phyloP scores from a whole-genome alignment of 2,329 filamentous ascomycete species.

The Cercospora sp. region DNA sequence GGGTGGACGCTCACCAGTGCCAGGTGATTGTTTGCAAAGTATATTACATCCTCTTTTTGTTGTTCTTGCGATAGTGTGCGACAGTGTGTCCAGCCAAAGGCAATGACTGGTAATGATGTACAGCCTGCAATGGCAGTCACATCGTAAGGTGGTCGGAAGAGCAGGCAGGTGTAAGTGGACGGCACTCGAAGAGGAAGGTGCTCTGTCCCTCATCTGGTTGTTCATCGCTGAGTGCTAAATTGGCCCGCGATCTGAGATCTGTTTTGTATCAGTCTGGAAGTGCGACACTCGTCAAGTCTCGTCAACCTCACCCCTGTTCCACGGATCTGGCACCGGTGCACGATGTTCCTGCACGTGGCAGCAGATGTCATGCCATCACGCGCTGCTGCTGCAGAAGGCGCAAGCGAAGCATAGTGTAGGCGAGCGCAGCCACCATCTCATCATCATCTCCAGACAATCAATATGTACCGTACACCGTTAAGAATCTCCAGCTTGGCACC shows the following conservation, averaged over 20 bases:
- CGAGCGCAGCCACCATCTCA: background rate
- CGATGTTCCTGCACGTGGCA: background rate
- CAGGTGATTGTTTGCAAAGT: too few species aligned
- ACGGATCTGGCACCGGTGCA: background rate
- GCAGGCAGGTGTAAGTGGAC: background rate
- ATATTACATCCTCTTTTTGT: too few species aligned
- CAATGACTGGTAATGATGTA: background rate
- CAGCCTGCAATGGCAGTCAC: background rate
- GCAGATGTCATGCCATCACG: background rate
- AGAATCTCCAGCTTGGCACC: background rate
- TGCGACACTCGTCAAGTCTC: background rate
- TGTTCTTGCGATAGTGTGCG: too few species aligned
- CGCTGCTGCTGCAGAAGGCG: background rate
- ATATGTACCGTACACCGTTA: background rate
- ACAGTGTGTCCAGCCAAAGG: too few species aligned
- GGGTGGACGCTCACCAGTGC: too few species aligned
- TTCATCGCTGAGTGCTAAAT: background rate
- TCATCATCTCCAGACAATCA: too few species aligned
- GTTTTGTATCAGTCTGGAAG: background rate
- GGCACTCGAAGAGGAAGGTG: background rate
- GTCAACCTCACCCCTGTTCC: background rate
- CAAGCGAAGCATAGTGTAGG: background rate
- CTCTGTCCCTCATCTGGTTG: background rate
- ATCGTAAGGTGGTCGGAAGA: background rate
- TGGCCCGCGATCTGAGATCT: background rate